These are phyloP conservation scores for Neurospora intermedia DNA, from an alignment of 495 filamentous ascomycete genomes.

Conservation along the genomic window DNA sequence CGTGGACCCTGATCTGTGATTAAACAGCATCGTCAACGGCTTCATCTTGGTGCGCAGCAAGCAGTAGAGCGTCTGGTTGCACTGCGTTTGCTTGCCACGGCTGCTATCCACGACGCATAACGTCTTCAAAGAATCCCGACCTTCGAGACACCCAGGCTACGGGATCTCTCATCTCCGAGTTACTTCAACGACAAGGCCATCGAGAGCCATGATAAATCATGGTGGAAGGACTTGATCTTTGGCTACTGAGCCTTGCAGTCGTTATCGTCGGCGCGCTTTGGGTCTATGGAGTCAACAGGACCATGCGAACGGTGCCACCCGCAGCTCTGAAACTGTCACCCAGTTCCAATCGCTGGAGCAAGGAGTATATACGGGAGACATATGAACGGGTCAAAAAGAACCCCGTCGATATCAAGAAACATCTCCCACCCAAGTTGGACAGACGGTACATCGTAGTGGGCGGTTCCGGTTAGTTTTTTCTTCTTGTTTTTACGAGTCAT, in stretches of 20 bases:
- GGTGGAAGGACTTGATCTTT: not conserved
- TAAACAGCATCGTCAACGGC: not conserved
- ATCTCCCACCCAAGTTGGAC: constrained; percentile 41
- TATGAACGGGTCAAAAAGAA: constrained; percentile 35
- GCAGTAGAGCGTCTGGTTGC: not conserved
- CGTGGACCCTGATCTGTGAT: not conserved
- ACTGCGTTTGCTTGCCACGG: not conserved
- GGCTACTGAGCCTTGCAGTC: not conserved
- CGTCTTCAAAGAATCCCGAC: not conserved
- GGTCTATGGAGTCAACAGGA: constrained; percentile 40
- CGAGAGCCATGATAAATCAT: not conserved
- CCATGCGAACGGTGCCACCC: constrained; percentile 38
- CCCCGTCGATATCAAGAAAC: constrained; percentile 37
- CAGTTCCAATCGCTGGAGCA: constrained; percentile 36
- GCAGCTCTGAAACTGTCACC: constrained; percentile 33
- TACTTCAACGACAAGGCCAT: not conserved
- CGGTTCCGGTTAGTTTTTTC: constrained; percentile 34
- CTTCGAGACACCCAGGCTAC: not conserved
- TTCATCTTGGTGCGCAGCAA: not conserved
- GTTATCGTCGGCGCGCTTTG: constrained; percentile 29
- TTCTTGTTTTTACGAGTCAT: not conserved
- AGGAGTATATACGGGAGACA: constrained; percentile 34
- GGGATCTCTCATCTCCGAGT: not conserved
- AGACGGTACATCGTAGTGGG: constrained; percentile 49
- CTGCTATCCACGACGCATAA: not conserved